Percentiles rank a stretch among this genome's conserved stretches.
These are phyloP conservation scores for Fusarium sp. DNA, from an alignment of 2,329 filamentous ascomycete species.

Conservation along the genomic window DNA sequence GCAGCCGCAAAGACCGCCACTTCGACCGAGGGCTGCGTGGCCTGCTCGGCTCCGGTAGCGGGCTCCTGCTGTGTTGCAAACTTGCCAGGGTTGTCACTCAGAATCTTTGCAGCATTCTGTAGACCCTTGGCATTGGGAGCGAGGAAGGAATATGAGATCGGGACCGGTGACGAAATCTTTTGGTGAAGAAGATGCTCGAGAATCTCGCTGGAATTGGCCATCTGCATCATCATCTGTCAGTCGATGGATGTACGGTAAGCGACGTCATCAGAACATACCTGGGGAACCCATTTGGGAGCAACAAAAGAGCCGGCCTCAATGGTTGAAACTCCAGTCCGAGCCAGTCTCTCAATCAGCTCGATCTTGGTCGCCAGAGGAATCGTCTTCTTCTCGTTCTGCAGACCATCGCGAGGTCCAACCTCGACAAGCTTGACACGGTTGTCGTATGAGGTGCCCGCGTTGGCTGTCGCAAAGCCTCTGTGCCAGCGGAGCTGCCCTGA, in stretches of 20 bases:
- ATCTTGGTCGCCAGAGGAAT: constrained; percentile 80
- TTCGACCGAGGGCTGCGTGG: constrained; percentile 66
- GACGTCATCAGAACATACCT: constrained; percentile 59
- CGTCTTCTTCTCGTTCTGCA: constrained; percentile 83
- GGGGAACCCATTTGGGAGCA: constrained; percentile 85
- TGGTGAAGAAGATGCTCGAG: constrained; percentile 73
- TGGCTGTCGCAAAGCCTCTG: constrained; percentile 55
- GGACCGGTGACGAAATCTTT: constrained; percentile 62
- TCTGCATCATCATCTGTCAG: constrained; percentile 57
- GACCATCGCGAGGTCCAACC: constrained; percentile 85
- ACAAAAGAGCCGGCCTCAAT: constrained; percentile 89
- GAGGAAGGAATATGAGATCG: constrained; percentile 82
- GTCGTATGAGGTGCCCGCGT: constrained; percentile 47
- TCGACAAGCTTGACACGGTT: constrained; percentile 75
- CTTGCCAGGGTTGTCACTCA: constrained; percentile 61
- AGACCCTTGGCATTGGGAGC: constrained; percentile 81
- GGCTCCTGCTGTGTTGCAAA: constrained; percentile 63
- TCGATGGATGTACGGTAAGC: background rate
- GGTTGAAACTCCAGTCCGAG: constrained; percentile 73
- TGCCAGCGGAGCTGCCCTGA: constrained; percentile 45
- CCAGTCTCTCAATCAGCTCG: constrained; percentile 76
- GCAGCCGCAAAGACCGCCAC: constrained; percentile 85
- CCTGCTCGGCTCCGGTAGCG: constrained; percentile 48
- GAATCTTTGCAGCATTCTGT: constrained; percentile 67
- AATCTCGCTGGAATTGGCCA: constrained; percentile 82